Base-by-base conservation (phyloP, 176 grass and related monocot species). In the Rhynchospora breviuscula region DNA sequence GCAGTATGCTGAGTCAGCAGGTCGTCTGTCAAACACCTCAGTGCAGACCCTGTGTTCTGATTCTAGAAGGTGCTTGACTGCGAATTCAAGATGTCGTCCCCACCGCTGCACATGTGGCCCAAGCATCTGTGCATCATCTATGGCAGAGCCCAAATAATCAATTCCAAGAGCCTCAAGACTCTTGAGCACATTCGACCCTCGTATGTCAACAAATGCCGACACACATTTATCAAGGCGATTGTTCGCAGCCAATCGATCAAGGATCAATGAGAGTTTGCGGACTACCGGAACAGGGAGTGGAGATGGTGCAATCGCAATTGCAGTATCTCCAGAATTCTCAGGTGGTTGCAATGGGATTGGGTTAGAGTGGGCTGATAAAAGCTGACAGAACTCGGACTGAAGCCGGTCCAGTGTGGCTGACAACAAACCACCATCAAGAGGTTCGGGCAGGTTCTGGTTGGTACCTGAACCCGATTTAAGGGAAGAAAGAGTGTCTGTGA, bases 381-480 rank as follows among this genome's bases (percentile, higher is more conserved):
- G 84, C 85, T 87, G 87, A 2, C 85, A 85, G 84, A 93, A 98
- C 79, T 93, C 92, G 5, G 54, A 79, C 62, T 94, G 86, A 74
- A 98, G 89, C 33, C 86, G 77, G 80, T 93, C 81, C 63, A 98
- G 89, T 26, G 95, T 87, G 72, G 89, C 95, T 0, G 85, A 80
- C 1, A 98, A 82, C 59, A 98, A 91, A 22, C 95, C 92, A 8
- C 89, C 94, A 23, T 94, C 92, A 64, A 94, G 89, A 17, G 88
- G 84, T 2, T 79, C 89, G 2, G 79, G 62, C 60, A 56, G 13
- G 71, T 53, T 53, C 2, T 75, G 47, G 71, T 49, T 12, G 8
- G 83, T 46, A 35, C 23, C 33, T 13, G 89, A 78, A 9, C 79
- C 69, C 0, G 63, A 65, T 84, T 81, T 88, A 29, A 98, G 84